Evolutionary conservation across 2,329 filamentous ascomycete genomes (phyloP).

Genomic region (Sclerotinia trifoliorum): DNA sequence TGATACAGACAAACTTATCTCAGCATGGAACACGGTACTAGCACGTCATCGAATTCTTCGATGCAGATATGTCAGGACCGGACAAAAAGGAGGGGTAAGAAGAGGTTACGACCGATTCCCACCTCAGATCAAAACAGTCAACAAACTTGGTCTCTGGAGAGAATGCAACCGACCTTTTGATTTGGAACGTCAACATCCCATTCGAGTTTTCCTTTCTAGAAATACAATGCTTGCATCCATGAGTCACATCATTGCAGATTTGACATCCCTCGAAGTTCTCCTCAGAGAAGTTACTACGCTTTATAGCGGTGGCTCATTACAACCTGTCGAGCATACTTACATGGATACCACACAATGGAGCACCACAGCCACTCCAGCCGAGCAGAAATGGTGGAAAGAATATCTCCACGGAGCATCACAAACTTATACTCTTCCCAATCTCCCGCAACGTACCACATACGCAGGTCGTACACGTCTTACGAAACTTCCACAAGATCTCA

Average conservation of each 20-base stretch:
- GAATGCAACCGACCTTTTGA: conserved; percentile 35
- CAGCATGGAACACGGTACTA: conserved; percentile 32
- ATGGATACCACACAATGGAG: conserved; percentile 14
- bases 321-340: conserved; percentile 14
- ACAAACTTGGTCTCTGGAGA: conserved; percentile 22
- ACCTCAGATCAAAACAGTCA: conserved; percentile 17
- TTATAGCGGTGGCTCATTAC: conserved; percentile 28
- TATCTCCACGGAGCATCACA: conserved; percentile 1
- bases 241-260: conserved; percentile 42
- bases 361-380: background rate
- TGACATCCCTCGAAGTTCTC: conserved; percentile 37
- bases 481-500: background rate
- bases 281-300: conserved; percentile 33
- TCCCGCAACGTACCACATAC: background rate
- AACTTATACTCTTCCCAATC: background rate
- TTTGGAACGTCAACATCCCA: conserved; percentile 29
- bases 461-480: background rate
- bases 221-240: conserved; percentile 33
- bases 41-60: conserved; percentile 23
- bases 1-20: conserved; percentile 27
- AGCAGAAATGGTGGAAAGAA: conserved; percentile 15
- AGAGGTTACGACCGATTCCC: conserved; percentile 16
- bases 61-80: conserved; percentile 20
- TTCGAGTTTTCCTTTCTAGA: conserved; percentile 36
- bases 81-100: background rate